Percentiles rank a stretch among this genome's conserved stretches.
Conservation (phyloP, 2,329 filamentous ascomycete species). For the Arthroderma sp. region DNA sequence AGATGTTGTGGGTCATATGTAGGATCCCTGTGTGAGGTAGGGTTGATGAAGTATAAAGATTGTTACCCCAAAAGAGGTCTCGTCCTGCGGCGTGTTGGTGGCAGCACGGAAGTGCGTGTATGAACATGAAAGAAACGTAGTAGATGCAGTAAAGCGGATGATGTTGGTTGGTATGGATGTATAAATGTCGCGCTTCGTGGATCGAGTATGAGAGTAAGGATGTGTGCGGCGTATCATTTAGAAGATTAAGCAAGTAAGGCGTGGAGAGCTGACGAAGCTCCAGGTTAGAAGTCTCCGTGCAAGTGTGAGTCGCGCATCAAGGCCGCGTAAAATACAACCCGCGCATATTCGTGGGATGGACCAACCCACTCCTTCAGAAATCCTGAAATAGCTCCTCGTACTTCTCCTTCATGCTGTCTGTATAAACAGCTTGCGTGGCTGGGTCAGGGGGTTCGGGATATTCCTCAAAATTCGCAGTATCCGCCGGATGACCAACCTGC, state of each 20-base stretch:
- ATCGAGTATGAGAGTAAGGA: too few species aligned
- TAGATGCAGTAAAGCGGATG: background rate
- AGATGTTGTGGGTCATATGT: background rate
- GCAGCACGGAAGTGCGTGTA: background rate
- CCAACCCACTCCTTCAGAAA: slow-evolving; percentile 37
- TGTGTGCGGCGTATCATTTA: too few species aligned
- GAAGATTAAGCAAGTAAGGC: too few species aligned
- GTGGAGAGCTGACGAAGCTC: too few species aligned
- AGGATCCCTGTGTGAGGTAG: background rate
- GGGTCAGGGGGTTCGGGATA: slow-evolving; percentile 47
- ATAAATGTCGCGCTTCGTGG: too few species aligned
- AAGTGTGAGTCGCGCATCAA: too few species aligned
- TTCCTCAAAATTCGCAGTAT: slow-evolving; percentile 54
- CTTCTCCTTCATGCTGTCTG: slow-evolving; percentile 47
- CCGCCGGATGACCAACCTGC: slow-evolving; percentile 46
- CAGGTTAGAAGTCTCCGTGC: too few species aligned
- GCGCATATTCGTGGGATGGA: too few species aligned
- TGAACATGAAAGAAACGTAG: background rate
- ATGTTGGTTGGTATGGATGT: too few species aligned
- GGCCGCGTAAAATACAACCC: too few species aligned
- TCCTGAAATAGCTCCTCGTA: slow-evolving; percentile 51
- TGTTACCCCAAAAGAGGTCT: background rate
- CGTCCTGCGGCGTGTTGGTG: background rate
- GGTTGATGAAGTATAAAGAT: background rate
- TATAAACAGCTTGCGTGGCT: slow-evolving; percentile 43